phyloP scores from a whole-genome alignment of 31 red algal genomes.

The Odonthalia washingtoniensis region DNA sequence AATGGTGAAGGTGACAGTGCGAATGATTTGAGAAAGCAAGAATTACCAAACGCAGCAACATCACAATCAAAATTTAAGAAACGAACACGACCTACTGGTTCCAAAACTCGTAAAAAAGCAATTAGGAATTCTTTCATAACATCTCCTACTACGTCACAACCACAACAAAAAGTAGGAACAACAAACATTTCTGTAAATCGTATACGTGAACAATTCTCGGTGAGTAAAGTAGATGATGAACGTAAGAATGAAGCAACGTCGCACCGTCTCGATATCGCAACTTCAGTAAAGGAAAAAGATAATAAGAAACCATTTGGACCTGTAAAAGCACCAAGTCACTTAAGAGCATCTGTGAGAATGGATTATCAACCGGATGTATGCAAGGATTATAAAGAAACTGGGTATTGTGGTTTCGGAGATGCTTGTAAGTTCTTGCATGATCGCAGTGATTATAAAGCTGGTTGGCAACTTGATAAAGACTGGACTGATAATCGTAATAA shows the following conservation, averaged over 20 bases:
- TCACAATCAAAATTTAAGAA: constrained; percentile 14
- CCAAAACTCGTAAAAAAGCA: constrained; percentile 36
- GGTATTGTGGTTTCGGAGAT: constrained; percentile 92
- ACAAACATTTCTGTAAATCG: neutral
- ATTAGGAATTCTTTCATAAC: neutral
- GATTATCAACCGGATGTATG: constrained; percentile 94
- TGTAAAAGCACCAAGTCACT: constrained; percentile 67
- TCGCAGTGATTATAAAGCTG: constrained; percentile 76
- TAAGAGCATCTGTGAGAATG: constrained; percentile 69
- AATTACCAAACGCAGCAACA: neutral
- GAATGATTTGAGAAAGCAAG: too few relatives aligned
- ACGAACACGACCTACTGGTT: neutral
- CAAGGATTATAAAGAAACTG: constrained; percentile 96
- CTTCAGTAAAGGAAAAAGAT: neutral
- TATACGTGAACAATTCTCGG: constrained; percentile 42
- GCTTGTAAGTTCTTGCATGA: constrained; percentile 96
- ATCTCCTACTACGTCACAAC: neutral
- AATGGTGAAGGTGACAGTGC: too few relatives aligned
- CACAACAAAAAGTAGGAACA: neutral
- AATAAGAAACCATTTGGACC: constrained; percentile 75
- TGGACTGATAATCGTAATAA: constrained; percentile 67
- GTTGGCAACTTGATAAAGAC: constrained; percentile 86
- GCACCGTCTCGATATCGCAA: constrained; percentile 32
- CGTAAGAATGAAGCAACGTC: constrained; percentile 34
- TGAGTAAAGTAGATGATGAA: constrained; percentile 1